These are phyloP conservation scores for Aspergillus homomorphus DNA, from an alignment of 495 filamentous ascomycete genomes.

Conservation along the genomic window DNA sequence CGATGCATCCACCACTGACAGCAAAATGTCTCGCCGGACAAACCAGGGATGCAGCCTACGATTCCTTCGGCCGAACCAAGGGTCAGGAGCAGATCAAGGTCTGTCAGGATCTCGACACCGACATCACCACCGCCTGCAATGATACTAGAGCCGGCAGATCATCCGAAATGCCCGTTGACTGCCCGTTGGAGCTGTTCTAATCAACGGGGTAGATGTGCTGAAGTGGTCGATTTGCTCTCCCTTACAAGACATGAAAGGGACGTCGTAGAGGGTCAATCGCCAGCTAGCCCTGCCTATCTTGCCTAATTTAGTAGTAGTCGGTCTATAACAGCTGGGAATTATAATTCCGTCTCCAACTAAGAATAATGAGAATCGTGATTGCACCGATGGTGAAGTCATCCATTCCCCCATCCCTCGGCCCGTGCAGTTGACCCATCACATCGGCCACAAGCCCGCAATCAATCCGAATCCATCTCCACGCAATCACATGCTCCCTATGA, in stretches of 20 bases:
- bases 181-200: neutral
- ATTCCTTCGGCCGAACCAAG: neutral
- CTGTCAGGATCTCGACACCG: neutral
- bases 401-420: neutral
- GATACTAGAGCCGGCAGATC: neutral
- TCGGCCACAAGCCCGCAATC: neutral
- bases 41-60: too few species aligned
- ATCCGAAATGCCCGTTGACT: neutral
- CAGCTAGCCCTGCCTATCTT: neutral
- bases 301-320: neutral
- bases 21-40: too few species aligned
- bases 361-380: too few species aligned
- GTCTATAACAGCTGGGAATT: too few species aligned
- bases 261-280: neutral
- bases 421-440: neutral
- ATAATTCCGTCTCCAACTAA: too few species aligned
- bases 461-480: neutral
- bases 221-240: neutral
- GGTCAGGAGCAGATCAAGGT: neutral
- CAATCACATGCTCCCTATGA: neutral
- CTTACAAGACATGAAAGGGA: neutral
- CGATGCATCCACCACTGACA: neutral
- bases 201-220: neutral
- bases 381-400: neutral
- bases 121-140: neutral